These are phyloP conservation scores for Alternaria brassicicola DNA, from an alignment of 2,329 filamentous ascomycete genomes.

Conservation along the genomic window DNA sequence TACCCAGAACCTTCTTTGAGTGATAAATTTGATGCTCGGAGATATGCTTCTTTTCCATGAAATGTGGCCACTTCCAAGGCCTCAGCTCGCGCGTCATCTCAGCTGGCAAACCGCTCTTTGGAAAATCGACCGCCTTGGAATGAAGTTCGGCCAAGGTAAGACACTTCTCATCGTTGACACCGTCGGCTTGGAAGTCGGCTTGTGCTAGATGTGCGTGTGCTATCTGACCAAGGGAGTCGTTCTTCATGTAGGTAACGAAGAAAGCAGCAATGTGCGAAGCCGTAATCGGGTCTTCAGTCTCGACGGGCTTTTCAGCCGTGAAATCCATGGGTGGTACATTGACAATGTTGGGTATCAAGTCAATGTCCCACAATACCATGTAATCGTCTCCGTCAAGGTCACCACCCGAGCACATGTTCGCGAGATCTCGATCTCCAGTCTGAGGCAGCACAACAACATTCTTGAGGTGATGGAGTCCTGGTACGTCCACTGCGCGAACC, in stretches of 20 bases:
- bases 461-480: constrained; percentile 74
- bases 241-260: constrained; percentile 92
- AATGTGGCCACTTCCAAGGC: constrained; percentile 78
- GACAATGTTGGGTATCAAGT: constrained; percentile 68
- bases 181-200: constrained; percentile 67
- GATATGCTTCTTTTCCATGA: constrained; percentile 73
- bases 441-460: constrained; percentile 89
- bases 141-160: constrained; percentile 78
- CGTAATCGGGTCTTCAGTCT: constrained; percentile 67
- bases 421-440: constrained; percentile 79
- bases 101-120: constrained; percentile 84
- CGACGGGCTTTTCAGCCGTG: constrained; percentile 61
- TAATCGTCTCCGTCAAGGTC: constrained; percentile 97
- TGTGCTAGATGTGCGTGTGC: constrained; percentile 81
- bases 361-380: constrained; percentile 86
- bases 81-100: constrained; percentile 66
- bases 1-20: constrained; percentile 75
- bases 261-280: constrained; percentile 79
- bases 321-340: constrained; percentile 82
- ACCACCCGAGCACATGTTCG: constrained; percentile 94
- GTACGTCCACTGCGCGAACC: constrained; percentile 79
- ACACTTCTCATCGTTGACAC: constrained; percentile 71
- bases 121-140: constrained; percentile 91
- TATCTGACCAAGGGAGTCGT: constrained; percentile 79
- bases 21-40: constrained; percentile 61